Conservation (phyloP, 2,329 filamentous ascomycete genomes). For the Emydomyces testavorans region DNA sequence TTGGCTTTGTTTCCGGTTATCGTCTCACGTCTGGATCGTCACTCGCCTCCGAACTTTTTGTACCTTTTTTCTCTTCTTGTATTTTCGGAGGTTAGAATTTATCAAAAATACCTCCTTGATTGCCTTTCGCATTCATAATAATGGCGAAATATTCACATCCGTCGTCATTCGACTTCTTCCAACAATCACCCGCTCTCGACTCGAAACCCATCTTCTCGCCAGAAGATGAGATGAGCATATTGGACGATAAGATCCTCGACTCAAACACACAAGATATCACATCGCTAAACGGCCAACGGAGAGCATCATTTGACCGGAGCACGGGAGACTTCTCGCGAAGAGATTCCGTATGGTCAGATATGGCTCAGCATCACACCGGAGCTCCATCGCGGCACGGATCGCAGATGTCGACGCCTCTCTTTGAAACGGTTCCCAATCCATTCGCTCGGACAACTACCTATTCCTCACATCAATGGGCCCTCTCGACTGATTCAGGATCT, state of each 20-base stretch:
- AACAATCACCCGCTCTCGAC: conserved; percentile 34
- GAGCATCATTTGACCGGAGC: conserved; percentile 38
- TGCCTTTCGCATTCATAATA: conserved; percentile 16
- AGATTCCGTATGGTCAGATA: conserved; percentile 38
- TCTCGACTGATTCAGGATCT: conserved; percentile 55
- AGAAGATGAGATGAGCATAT: conserved; percentile 43
- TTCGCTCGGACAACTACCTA: conserved; percentile 31
- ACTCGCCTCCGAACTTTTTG: conserved; percentile 5
- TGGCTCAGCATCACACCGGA: conserved; percentile 25
- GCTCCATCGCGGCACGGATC: conserved; percentile 33
- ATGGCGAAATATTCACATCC: conserved; percentile 39
- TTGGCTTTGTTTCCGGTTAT: background rate
- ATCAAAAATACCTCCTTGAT: conserved; percentile 4
- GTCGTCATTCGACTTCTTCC: conserved; percentile 33
- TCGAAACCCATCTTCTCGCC: conserved; percentile 33
- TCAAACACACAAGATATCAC: conserved; percentile 40
- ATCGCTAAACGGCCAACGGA: conserved; percentile 34
- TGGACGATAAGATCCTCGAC: conserved; percentile 43
- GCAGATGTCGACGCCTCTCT: conserved; percentile 38
- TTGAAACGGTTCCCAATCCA: conserved; percentile 38
- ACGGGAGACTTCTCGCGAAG: conserved; percentile 42
- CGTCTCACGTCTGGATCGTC: background rate
- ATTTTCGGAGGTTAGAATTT: conserved; percentile 8
- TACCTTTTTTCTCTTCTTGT: conserved; percentile 11
- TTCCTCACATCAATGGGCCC: conserved; percentile 46